Conservation (phyloP, 331 rosid species). For the Erythrophleum ivorense region DNA sequence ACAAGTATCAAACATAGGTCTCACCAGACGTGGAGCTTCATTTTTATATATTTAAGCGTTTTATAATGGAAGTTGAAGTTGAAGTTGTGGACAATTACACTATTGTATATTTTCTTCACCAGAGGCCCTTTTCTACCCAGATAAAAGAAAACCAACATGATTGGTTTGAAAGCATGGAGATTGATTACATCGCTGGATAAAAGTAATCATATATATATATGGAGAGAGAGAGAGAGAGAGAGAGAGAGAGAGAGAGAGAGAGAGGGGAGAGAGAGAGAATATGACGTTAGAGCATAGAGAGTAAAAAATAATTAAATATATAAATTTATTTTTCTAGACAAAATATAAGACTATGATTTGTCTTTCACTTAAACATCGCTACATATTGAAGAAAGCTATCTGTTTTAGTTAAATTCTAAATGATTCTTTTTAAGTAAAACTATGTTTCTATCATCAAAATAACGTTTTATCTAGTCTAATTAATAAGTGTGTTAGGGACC, state of each 20-base stretch:
- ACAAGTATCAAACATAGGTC: conserved; percentile 66
- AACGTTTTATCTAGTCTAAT: not conserved
- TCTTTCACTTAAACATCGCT: not conserved
- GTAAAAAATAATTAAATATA: not conserved
- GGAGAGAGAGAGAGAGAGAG: too few relatives aligned
- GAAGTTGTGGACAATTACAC: not conserved
- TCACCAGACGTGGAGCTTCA: conserved; percentile 42
- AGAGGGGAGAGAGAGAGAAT: too few relatives aligned
- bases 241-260: too few relatives aligned
- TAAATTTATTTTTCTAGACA: not conserved
- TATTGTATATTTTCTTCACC: conserved; percentile 9
- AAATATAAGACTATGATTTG: not conserved
- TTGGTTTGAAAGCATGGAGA: conserved; percentile 18
- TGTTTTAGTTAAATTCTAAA: not conserved
- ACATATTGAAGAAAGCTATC: not conserved
- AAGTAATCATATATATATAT: too few relatives aligned
- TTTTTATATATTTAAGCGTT: not conserved
- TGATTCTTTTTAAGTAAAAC: not conserved
- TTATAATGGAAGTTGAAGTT: not conserved
- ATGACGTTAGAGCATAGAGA: not conserved
- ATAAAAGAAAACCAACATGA: conserved; percentile 15
- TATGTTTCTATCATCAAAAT: not conserved
- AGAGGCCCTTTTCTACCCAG: not conserved
- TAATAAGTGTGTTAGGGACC: not conserved
- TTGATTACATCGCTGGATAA: not conserved